Conservation (phyloP, 768 basidiomycete species). For the Hirschioporus abietinus region DNA sequence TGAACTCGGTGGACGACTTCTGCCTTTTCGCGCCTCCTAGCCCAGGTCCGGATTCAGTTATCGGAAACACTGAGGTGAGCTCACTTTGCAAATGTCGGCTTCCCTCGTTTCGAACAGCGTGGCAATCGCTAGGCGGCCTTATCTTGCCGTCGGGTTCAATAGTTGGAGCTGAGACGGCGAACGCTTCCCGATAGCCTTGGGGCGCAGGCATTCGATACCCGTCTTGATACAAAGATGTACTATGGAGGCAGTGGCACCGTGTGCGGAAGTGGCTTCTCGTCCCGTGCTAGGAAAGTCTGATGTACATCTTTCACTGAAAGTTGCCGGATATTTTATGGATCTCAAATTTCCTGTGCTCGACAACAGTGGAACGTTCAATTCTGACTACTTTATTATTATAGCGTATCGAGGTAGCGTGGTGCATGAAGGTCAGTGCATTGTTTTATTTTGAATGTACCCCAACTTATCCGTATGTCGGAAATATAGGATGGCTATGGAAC, state of each 20-base stretch:
- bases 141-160: neutral
- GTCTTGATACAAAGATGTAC: neutral
- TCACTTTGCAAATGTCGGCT: neutral
- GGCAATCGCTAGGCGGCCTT: neutral
- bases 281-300: too few relatives aligned
- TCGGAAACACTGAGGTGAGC: constrained; percentile 31
- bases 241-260: neutral
- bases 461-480: neutral
- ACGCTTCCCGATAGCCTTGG: neutral
- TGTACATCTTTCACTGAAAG: too few relatives aligned
- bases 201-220: neutral
- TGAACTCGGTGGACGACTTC: constrained; percentile 46
- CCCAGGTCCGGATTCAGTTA: constrained; percentile 12
- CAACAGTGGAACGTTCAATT: neutral
- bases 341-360: neutral
- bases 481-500: constrained; percentile 12
- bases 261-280: too few relatives aligned
- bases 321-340: neutral
- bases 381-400: constrained; percentile 11
- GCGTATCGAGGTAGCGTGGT: constrained; percentile 31
- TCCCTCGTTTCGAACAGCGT: neutral
- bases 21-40: constrained; percentile 19
- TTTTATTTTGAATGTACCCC: constrained; percentile 10
- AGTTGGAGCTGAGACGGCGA: neutral
- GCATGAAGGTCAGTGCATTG: constrained; percentile 22